Percentiles rank a stretch among this genome's conserved stretches.
These are phyloP conservation scores for Coemansia sp. DNA, from an alignment of 192 early-diverging fungal species.

Conservation along the genomic window DNA sequence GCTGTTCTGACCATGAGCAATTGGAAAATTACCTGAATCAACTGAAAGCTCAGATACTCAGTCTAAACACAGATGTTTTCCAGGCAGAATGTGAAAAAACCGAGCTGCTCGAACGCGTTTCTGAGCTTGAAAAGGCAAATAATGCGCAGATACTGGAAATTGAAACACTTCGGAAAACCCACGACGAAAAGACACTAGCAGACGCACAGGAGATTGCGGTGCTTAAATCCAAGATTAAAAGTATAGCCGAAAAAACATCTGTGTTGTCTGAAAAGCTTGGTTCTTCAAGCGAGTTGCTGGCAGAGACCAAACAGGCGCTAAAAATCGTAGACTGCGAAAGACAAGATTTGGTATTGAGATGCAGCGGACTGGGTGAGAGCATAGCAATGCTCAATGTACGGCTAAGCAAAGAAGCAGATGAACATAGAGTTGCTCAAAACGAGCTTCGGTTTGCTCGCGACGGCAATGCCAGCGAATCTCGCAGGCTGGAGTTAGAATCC, in stretches of 20 bases:
- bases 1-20: no score
- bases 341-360: conserved; percentile 1
- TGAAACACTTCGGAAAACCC: conserved; percentile 9
- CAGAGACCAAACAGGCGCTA: conserved; percentile 7
- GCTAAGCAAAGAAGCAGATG: conserved; percentile 4
- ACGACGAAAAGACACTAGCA: neutral
- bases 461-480: conserved; percentile 10
- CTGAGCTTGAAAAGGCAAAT: conserved; percentile 10
- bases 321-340: conserved; percentile 5
- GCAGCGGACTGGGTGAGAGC: conserved; percentile 6
- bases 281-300: neutral
- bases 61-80: conserved; percentile 15
- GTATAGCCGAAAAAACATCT: conserved; percentile 3
- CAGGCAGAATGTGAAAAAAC: conserved; percentile 11
- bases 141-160: conserved; percentile 7
- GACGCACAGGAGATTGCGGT: neutral
- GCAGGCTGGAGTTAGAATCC: conserved; percentile 5
- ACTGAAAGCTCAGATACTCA: conserved; percentile 21
- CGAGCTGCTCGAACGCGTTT: neutral
- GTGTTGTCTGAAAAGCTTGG: neutral
- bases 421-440: neutral
- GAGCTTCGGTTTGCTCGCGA: conserved; percentile 8
- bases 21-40: neutral
- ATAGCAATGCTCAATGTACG: neutral
- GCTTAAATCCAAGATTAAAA: conserved; percentile 7